Percentiles rank a stretch among this genome's conserved stretches.
phyloP scores from a whole-genome alignment of 441 rosid species.

The Kokia cookei region DNA sequence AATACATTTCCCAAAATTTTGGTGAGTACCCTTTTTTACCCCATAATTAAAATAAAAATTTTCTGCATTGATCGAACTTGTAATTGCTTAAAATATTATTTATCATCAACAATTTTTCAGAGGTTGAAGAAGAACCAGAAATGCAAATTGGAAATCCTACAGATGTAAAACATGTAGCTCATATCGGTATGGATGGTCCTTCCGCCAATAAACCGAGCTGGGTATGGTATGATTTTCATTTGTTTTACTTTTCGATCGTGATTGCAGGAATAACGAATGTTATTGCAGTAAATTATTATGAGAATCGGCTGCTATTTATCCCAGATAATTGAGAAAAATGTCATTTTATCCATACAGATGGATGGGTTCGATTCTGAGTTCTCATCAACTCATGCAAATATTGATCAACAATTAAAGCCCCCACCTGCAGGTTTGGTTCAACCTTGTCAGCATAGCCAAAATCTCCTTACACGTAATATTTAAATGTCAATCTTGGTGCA shows the following conservation, averaged over 20 bases:
- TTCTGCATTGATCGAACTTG: not conserved
- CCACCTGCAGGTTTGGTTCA: not conserved
- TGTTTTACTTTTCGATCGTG: not conserved
- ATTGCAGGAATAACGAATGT: not conserved
- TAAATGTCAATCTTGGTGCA: not conserved
- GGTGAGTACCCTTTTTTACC: conserved; percentile 26
- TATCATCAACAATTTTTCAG: conserved; percentile 13
- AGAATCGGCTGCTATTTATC: not conserved
- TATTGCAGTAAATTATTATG: not conserved
- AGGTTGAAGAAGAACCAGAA: conserved; percentile 55
- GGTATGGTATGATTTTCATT: conserved; percentile 32
- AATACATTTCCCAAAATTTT: conserved; percentile 52
- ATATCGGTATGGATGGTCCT: conserved; percentile 75
- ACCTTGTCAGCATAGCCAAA: too few relatives aligned
- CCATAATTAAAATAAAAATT: too few relatives aligned
- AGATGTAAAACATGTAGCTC: conserved; percentile 88
- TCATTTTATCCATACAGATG: conserved; percentile 46
- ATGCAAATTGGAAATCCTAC: conserved; percentile 79
- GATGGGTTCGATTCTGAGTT: conserved; percentile 30
- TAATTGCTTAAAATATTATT: not conserved
- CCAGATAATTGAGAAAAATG: not conserved
- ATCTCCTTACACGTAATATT: conserved; percentile 10
- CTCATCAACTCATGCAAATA: conserved; percentile 22
- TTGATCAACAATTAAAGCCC: conserved; percentile 12
- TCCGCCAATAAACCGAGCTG: conserved; percentile 57